Base-by-base conservation (phyloP, 495 filamentous ascomycete species). In the Neurospora discreta region DNA sequence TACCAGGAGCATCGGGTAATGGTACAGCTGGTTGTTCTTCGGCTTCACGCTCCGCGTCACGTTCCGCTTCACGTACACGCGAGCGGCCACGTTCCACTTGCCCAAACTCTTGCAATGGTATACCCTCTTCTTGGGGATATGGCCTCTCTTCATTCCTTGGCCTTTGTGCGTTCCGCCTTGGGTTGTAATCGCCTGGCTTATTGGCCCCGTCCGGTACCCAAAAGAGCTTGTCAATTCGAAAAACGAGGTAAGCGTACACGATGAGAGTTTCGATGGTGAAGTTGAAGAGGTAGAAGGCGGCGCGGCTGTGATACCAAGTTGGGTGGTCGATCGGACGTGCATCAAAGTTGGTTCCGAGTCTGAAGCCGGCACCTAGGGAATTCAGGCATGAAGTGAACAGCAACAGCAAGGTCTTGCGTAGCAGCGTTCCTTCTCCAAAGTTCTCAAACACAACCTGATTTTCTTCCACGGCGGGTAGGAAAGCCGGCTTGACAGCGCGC, bases 271-370 rank as follows among this genome's bases (percentile, higher is more conserved):
- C 94, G 11, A 93, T 82, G 1, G 80, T 81, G 74, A 92, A 94
- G 77, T 90, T 88, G 82, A 97, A 94, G 74, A 89, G 74, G 80
- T 94, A 97, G 80, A 93, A 97, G 75, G 86, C 87, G 3, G 87
- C 87, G 75, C 89, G 90, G 75, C 77, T 80, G 73, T 92, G 85
- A 73, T 92, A 97, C 85, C 88, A 90, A 1, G 88, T 85, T 15
- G 93, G 90, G 40, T 91, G 30, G 2, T 58, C 77, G 11, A 76
- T 58, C 0, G 89, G 90, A 8, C 88, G 83, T 0, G 85, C 79
- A 46, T 83, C 81, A 80, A 86, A 93, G 23, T 74, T 81, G 0
- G 84, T 86, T 1, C 85, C 91, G 39, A 86, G 84, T 10, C 93
- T 85, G 80, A 92, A 93, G 0, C 81, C 81, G 0, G 93, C 92